A percentile compares a stretch with the other conserved stretches of the same genome.
Conservation (phyloP, 176 grass and related monocot species). For the Oryza coarctata region DNA sequence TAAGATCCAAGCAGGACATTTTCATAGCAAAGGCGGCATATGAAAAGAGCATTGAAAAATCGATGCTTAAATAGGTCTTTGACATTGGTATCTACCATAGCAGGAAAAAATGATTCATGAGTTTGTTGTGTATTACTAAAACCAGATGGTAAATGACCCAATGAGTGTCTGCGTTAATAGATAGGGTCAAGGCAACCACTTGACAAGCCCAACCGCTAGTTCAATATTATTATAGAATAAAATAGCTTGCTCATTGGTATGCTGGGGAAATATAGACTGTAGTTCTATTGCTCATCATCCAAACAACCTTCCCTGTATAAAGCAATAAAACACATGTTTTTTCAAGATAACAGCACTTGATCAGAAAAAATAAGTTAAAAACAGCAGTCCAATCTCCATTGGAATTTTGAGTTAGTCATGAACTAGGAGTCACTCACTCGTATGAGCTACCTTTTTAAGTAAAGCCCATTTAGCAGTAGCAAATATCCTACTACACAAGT, state of each 20-base stretch:
- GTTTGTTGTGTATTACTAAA: neutral
- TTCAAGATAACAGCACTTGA: neutral
- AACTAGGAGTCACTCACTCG: neutral
- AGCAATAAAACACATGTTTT: neutral
- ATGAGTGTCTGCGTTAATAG: neutral
- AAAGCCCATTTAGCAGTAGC: neutral
- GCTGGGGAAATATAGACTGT: neutral
- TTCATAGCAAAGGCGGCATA: neutral
- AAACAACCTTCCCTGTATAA: neutral
- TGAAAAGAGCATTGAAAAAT: slow-evolving; percentile 11
- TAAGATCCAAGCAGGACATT: neutral
- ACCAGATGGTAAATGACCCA: neutral
- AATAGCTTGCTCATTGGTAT: neutral
- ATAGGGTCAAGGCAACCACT: neutral
- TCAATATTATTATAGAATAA: too few relatives aligned
- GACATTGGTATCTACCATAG: neutral
- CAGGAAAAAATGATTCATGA: neutral
- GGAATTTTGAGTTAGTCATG: too few relatives aligned
- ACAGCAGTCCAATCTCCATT: too few relatives aligned
- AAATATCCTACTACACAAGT: neutral
- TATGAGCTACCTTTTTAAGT: too few relatives aligned
- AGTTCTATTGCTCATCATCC: neutral
- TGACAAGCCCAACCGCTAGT: neutral
- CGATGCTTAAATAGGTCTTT: neutral
- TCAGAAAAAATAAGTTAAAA: neutral